Evolutionary conservation across 2,329 filamentous ascomycete genomes (phyloP).

Genomic region (Aspergillus unguis): DNA sequence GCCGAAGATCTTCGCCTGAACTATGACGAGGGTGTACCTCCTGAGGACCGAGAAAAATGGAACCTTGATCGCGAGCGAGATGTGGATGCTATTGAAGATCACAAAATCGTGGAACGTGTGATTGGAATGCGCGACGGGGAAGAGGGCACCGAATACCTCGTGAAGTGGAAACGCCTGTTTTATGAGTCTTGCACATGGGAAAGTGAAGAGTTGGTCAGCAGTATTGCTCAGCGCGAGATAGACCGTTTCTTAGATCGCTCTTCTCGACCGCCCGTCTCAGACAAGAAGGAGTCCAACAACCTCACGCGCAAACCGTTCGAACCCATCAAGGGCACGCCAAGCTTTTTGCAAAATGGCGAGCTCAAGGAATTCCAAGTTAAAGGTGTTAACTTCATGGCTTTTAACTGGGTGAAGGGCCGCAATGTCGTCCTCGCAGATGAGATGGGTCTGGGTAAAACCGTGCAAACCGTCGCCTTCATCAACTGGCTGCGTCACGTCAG

Average conservation of each 20-base stretch:
- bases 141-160: slow-evolving; percentile 79
- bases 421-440: slow-evolving; percentile 98
- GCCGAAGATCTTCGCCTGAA: slow-evolving; percentile 74
- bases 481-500: slow-evolving; percentile 93
- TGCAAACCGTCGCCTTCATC: slow-evolving; percentile 94
- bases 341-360: slow-evolving; percentile 79
- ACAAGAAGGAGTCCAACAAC: slow-evolving; percentile 71
- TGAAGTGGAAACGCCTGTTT: slow-evolving; percentile 94
- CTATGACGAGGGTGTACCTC: slow-evolving; percentile 69
- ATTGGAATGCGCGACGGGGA: slow-evolving; percentile 80
- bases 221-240: slow-evolving; percentile 81
- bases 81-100: slow-evolving; percentile 82
- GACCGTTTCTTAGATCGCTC: slow-evolving; percentile 85
- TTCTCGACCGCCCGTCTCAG: slow-evolving; percentile 74
- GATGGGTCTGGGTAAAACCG: slow-evolving; percentile 97
- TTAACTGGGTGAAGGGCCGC: slow-evolving; percentile 91
- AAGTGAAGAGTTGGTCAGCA: slow-evolving; percentile 66
- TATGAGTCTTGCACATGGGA: slow-evolving; percentile 98
- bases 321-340: slow-evolving; percentile 74
- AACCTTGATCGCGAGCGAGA: slow-evolving; percentile 91
- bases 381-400: slow-evolving; percentile 89
- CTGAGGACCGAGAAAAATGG: slow-evolving; percentile 88
- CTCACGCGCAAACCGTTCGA: slow-evolving; percentile 70
- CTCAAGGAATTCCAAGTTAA: slow-evolving; percentile 90
- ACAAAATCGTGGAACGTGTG: slow-evolving; percentile 87